These are phyloP conservation scores for Phtheirospermum japonicum DNA, from an alignment of 257 asterid genomes.

Conservation along the genomic window DNA sequence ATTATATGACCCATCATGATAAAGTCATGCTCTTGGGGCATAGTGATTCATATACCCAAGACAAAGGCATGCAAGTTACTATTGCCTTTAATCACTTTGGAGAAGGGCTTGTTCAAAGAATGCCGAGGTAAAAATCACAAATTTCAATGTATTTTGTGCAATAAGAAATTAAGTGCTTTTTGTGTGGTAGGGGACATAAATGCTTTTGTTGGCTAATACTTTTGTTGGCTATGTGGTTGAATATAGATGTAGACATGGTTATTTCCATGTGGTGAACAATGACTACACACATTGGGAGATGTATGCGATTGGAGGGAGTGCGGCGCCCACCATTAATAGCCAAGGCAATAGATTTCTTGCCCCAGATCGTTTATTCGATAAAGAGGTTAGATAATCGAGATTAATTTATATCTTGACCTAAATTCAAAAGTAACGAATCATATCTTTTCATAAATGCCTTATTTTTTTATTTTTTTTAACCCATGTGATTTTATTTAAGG, in stretches of 20 bases:
- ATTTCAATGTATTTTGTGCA: not conserved
- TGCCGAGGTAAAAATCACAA: conserved; percentile 64
- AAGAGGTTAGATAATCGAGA: too few relatives aligned
- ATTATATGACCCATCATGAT: conserved; percentile 70
- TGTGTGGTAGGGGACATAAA: not conserved
- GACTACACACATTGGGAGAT: conserved; percentile 94
- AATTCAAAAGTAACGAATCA: too few relatives aligned
- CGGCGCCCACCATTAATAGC: conserved; percentile 81
- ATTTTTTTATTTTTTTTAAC: too few relatives aligned
- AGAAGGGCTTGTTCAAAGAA: conserved; percentile 87
- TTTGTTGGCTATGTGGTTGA: not conserved
- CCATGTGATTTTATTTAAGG: too few relatives aligned
- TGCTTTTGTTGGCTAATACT: too few relatives aligned
- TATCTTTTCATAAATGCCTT: too few relatives aligned
- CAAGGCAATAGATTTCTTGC: conserved; percentile 89
- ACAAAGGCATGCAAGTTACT: conserved; percentile 84
- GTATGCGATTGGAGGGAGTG: conserved; percentile 97
- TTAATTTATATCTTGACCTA: too few relatives aligned
- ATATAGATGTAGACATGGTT: conserved; percentile 84
- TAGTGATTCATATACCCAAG: conserved; percentile 50
- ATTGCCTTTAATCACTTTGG: conserved; percentile 93
- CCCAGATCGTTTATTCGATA: conserved; percentile 48
- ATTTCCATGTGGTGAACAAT: conserved; percentile 93
- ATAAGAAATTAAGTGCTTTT: too few relatives aligned
- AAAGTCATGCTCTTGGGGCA: conserved; percentile 91